Evolutionary conservation across 768 basidiomycete genomes (phyloP), one percentile per base, ranked within the genome.

Genomic region (Lactarius deliciosus): DNA sequence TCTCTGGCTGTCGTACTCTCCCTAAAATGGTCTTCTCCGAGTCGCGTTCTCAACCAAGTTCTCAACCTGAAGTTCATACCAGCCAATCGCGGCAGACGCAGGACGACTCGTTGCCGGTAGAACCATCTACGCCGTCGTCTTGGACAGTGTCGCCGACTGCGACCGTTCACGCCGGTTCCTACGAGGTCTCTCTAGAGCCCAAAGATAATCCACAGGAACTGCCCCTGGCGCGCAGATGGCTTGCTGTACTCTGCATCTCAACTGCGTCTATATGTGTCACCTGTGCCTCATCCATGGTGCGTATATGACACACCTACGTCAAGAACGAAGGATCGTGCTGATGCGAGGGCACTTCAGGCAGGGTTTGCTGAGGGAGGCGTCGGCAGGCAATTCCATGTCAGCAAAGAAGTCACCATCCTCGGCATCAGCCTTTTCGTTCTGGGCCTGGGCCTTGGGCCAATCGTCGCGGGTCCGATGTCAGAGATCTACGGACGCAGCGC

Each of bases 401-500:
- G 75, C 11, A 66, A 69, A 11, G 78, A 80, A 65, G 79, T 83
- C 25, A 75, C 79, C 13, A 80, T 78, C 30, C 74, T 82, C 20
- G 72, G 72, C 38, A 73, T 83, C 30, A 78, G 77, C 18, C 70
- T 82, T 4, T 82, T 81, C 69, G 77, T 78, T n/a, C 34, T 70
- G 47, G 79, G 76, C 16, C 60, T 76, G 1, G 75, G 78, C 30
- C 55, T 74, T 32, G 75, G 75, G 3, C 77, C 76, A 1, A 61
- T 75, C 34, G 41, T 75, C n/a, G 70, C 73, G 18, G 79, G 77
- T 9, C 79, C 80, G 1, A 78, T 76, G 30, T 85, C 77, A 60
- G 81, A 81, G 70, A 69, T 90, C 20, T 84, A 86, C 71, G 90
- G 92, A 2, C 79, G 87, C 56, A 86, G 84, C 63, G 73, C 81